A percentile compares a stretch with the other conserved stretches of the same genome.
These are phyloP conservation scores for Hymenoscyphus albidus DNA, from an alignment of 2,329 filamentous ascomycete genomes.

Conservation along the genomic window DNA sequence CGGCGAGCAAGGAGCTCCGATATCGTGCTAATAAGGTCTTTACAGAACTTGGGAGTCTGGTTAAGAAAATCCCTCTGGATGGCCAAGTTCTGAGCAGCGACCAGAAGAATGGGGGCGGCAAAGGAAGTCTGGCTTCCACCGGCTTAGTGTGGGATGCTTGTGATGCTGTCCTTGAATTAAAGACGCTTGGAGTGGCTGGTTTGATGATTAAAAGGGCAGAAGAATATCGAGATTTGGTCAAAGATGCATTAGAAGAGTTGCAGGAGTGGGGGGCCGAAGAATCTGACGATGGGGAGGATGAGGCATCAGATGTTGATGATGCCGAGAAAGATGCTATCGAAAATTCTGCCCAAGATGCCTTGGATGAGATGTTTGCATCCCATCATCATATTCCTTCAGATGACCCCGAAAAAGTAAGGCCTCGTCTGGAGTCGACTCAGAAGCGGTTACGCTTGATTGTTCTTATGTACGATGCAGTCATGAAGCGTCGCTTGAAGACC, in stretches of 20 bases:
- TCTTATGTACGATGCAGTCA: constrained; percentile 64
- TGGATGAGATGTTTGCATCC: constrained; percentile 66
- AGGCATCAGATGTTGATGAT: constrained; percentile 48
- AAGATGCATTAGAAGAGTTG: constrained; percentile 80
- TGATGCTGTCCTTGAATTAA: constrained; percentile 64
- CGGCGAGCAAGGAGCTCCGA: constrained; percentile 61
- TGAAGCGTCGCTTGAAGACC: constrained; percentile 65
- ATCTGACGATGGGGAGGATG: constrained; percentile 56
- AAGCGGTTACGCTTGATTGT: constrained; percentile 64
- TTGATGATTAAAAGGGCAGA: constrained; percentile 68
- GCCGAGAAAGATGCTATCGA: constrained; percentile 37
- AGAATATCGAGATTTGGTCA: constrained; percentile 68
- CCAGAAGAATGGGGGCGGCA: constrained; percentile 46
- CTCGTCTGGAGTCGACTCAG: constrained; percentile 60
- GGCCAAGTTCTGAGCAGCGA: constrained; percentile 49
- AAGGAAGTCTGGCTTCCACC: constrained; percentile 60
- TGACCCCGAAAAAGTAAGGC: constrained; percentile 60
- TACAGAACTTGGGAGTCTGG: constrained; percentile 56
- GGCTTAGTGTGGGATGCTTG: constrained; percentile 82
- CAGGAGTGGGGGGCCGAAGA: constrained; percentile 82
- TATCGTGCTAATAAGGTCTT: constrained; percentile 57
- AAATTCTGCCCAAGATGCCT: constrained; percentile 48
- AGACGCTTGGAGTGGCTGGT: constrained; percentile 63
- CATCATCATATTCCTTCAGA: constrained; percentile 58
- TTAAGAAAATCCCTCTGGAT: constrained; percentile 57